Evolutionary conservation across 2,329 filamentous ascomycete genomes (phyloP).

Genomic region (Metarhizium rileyi): DNA sequence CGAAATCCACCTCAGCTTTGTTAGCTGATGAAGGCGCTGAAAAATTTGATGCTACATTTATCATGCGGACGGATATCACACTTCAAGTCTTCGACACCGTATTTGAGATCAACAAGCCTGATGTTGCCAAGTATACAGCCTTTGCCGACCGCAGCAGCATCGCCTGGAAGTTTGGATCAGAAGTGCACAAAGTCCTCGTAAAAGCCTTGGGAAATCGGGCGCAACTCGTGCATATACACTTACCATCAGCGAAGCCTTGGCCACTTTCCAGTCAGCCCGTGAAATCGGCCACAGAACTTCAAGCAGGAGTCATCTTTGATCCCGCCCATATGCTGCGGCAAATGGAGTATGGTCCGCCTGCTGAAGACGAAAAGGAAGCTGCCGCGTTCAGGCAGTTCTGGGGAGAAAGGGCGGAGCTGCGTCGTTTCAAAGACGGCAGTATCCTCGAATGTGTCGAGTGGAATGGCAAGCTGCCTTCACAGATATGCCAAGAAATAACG

Average conservation of each 20-base stretch:
- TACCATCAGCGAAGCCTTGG: conserved; percentile 24
- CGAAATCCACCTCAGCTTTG: conserved; percentile 62
- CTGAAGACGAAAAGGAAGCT: conserved; percentile 77
- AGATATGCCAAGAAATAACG: conserved; percentile 72
- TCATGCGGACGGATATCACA: conserved; percentile 47
- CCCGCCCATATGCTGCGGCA: conserved; percentile 60
- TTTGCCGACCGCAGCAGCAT: conserved; percentile 32
- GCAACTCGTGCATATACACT: conserved; percentile 52
- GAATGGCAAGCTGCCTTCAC: conserved; percentile 51
- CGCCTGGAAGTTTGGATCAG: conserved; percentile 37
- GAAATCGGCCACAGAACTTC: conserved; percentile 29
- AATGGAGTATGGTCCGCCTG: conserved; percentile 80
- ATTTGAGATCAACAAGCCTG: conserved; percentile 25
- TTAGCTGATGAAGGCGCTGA: conserved; percentile 65
- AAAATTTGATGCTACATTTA: conserved; percentile 80
- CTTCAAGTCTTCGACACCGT: conserved; percentile 45
- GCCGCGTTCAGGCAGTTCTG: conserved; percentile 81
- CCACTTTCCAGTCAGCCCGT: conserved; percentile 14
- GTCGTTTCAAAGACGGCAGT: conserved; percentile 89
- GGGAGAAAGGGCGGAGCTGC: conserved; percentile 86
- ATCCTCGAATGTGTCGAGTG: conserved; percentile 90
- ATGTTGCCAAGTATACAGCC: conserved; percentile 18
- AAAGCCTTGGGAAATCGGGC: conserved; percentile 69
- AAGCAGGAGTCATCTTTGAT: conserved; percentile 64
- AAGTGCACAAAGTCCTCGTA: conserved; percentile 54